Evolutionary conservation across 352 stramenopile genomes (phyloP).

Genomic region (Globisporangium spinosum): DNA sequence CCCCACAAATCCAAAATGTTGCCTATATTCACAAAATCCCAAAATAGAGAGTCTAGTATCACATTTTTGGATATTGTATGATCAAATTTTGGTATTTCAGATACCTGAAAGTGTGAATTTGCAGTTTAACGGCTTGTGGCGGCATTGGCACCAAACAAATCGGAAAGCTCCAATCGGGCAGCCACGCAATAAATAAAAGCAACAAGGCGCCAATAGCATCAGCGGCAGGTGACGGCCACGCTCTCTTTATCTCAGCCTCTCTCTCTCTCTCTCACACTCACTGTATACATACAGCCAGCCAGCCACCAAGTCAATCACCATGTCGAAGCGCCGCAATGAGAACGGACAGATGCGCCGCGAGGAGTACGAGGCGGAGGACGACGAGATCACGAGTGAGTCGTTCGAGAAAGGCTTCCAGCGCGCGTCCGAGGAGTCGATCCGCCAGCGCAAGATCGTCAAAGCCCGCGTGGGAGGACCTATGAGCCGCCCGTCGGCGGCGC

Average conservation of each 20-base stretch:
- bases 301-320: conserved; percentile 19
- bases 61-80: not conserved
- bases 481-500: conserved; percentile 17
- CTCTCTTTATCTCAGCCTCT: not conserved
- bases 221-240: not conserved
- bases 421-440: conserved; percentile 62
- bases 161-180: conserved; percentile 3
- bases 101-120: not conserved
- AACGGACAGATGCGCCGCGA: conserved; percentile 84
- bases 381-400: conserved; percentile 33
- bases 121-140: not conserved
- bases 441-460: conserved; percentile 79
- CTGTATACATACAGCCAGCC: not conserved
- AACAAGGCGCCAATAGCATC: not conserved
- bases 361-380: conserved; percentile 69
- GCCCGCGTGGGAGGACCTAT: conserved; percentile 34
- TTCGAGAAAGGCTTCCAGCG: conserved; percentile 67
- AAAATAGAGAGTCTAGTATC: not conserved
- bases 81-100: not conserved
- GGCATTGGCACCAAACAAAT: conserved; percentile 3
- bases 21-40: not conserved
- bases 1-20: not conserved
- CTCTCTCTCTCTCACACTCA: conserved; percentile 9
- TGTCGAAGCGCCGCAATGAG: conserved; percentile 85
- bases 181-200: conserved; percentile 1